These are phyloP conservation scores for Zopfia rhizophila DNA, from an alignment of 2,329 filamentous ascomycete species.

Conservation along the genomic window DNA sequence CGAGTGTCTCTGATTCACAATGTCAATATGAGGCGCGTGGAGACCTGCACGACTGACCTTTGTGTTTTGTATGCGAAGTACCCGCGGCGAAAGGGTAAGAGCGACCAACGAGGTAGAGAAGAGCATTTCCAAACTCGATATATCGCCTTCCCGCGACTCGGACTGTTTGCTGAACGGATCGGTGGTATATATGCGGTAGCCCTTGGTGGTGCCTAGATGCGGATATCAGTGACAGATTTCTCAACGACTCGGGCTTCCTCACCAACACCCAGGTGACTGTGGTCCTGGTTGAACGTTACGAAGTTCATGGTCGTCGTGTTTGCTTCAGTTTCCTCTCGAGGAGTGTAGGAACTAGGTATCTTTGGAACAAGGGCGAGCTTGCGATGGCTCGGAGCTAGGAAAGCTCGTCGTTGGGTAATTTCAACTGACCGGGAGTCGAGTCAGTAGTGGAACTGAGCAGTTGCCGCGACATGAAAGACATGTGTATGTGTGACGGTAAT, in stretches of 20 bases:
- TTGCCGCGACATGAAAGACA: constrained; percentile 9
- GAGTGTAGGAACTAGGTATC: neutral
- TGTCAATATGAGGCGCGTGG: constrained; percentile 12
- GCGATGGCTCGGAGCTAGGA: constrained; percentile 1
- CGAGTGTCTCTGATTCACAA: constrained; percentile 67
- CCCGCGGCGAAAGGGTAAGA: constrained; percentile 88
- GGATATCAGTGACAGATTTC: constrained; percentile 24
- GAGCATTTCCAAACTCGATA: constrained; percentile 97
- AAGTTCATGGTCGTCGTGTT: constrained; percentile 78
- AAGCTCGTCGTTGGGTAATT: constrained; percentile 1
- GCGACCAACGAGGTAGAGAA: constrained; percentile 98
- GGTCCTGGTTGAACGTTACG: constrained; percentile 99
- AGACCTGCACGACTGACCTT: constrained; percentile 70
- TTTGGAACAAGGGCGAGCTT: constrained; percentile 2
- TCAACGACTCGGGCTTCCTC: constrained; percentile 48
- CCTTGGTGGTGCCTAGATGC: constrained; percentile 81
- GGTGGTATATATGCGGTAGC: constrained; percentile 96
- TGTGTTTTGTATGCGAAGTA: constrained; percentile 96
- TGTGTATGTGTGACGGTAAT: constrained; percentile 13
- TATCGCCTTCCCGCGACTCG: constrained; percentile 93
- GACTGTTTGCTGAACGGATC: constrained; percentile 96
- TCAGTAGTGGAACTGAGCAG: constrained; percentile 1
- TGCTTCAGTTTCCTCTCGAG: neutral
- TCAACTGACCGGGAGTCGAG: neutral
- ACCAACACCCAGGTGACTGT: constrained; percentile 96